Conservation (phyloP, 176 grass and related monocot genomes). For the Thalia dealbata region DNA sequence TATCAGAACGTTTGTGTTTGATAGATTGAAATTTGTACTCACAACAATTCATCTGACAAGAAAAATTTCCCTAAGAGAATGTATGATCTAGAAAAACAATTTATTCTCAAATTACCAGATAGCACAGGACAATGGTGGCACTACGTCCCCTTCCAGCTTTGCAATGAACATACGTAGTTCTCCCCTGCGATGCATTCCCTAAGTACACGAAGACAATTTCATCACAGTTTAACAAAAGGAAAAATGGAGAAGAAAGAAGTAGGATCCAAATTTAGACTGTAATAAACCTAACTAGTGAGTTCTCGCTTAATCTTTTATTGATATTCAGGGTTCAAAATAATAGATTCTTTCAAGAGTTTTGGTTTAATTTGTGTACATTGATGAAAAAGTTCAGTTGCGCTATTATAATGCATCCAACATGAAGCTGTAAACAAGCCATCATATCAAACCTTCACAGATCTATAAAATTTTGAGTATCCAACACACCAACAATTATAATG, state of each 20-base stretch:
- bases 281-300: too few relatives aligned
- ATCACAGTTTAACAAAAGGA: constrained; percentile 1
- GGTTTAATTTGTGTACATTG: not conserved
- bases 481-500: not conserved
- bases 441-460: not conserved
- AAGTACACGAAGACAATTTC: not conserved
- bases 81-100: not conserved
- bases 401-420: not conserved
- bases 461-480: not conserved
- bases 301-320: too few relatives aligned
- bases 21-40: not conserved
- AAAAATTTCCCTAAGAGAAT: not conserved
- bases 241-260: not conserved
- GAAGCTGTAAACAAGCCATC: not conserved
- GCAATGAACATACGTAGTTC: constrained; percentile 88
- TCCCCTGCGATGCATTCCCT: constrained; percentile 55
- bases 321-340: not conserved
- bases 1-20: not conserved
- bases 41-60: not conserved
- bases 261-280: not conserved
- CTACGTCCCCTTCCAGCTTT: constrained; percentile 98
- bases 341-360: not conserved
- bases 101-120: constrained; percentile 51
- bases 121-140: constrained; percentile 94
- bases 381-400: not conserved